Percentiles rank a stretch among this genome's conserved stretches.
These are phyloP conservation scores for Epichloe typhina DNA, from an alignment of 2,329 filamentous ascomycete species.

Conservation along the genomic window DNA sequence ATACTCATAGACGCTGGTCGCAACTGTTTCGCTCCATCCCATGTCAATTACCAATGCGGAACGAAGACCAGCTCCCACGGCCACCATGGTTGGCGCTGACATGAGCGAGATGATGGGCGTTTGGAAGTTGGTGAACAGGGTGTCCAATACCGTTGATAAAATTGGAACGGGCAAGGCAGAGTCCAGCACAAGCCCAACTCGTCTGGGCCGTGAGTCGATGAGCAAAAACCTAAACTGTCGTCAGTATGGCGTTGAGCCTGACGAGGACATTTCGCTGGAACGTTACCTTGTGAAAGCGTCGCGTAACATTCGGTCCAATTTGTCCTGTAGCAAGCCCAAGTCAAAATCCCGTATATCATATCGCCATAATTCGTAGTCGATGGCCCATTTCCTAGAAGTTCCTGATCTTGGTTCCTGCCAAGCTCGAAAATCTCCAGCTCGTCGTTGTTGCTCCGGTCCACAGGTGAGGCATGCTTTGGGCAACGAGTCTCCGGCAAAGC, in stretches of 20 bases:
- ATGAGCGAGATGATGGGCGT: constrained; percentile 70
- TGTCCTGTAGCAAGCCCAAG: constrained; percentile 70
- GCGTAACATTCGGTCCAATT: constrained; percentile 68
- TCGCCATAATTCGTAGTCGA: constrained; percentile 63
- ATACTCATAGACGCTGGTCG: constrained; percentile 84
- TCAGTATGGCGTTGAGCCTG: neutral
- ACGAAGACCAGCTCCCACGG: constrained; percentile 68
- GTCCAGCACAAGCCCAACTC: constrained; percentile 63
- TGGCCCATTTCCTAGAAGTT: constrained; percentile 43
- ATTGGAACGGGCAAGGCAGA: constrained; percentile 66
- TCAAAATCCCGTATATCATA: constrained; percentile 62
- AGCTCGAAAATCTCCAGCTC: constrained; percentile 68
- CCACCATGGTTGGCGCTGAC: constrained; percentile 59
- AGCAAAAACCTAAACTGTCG: constrained; percentile 40
- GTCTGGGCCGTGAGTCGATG: constrained; percentile 63
- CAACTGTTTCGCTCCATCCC: constrained; percentile 80
- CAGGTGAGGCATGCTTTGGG: constrained; percentile 63
- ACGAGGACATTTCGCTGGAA: neutral
- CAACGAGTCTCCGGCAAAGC: constrained; percentile 71
- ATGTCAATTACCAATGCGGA: constrained; percentile 82
- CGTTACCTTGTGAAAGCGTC: constrained; percentile 67
- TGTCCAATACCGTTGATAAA: constrained; percentile 61
- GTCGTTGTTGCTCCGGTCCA: constrained; percentile 60
- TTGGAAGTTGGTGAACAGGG: constrained; percentile 70
- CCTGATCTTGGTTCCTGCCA: constrained; percentile 44